Evolutionary conservation across 805 yeast species (phyloP), one percentile per base, ranked within the genome.

Genomic region (Blastobotrys robertii): DNA sequence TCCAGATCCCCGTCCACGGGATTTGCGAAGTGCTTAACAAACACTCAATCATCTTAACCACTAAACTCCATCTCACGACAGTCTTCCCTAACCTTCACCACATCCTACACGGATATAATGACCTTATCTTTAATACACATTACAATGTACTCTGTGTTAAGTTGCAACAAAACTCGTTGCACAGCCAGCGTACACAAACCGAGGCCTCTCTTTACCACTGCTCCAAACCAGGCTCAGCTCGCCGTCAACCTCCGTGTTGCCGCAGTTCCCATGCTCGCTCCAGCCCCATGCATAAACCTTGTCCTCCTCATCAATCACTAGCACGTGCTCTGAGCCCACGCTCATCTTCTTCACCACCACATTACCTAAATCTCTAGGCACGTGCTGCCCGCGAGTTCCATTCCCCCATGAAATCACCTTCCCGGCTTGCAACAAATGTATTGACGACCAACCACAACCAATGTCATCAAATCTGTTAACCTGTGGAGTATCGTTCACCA

Each of bases 251-350:
- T 54, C 50, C 2, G 39, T 36, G 2, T 50, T 49, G 1, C 95
- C 95, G 63, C 97, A 90, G 57, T 90, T 90, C 0, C 98, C 98
- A 60, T 90, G 98, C 56, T 92, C 97, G 10, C 96, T 97, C 98
- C 98, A 90, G 0, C 98, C 98, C 97, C 97, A 92, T 2, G 88
- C 72, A 43, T 56, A 65, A 0, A 87, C 79, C 7, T 44, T 39
- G 11, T 57, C 49, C 1, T 37, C n/a, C 1, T 41, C 10, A 52
- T 41, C 5, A 60, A 56, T 8, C 9, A 52, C 52, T 12, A 87
- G 53, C 0, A 92, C 94, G 60, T 90, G 98, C 56, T 90, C 97
- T 59, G 95, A 84, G 0, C 98, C 98, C 4, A 76, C 70, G 1
- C 68, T 66, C 42, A 67, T 65, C 30, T 16, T 45, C 39, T 29